Evolutionary conservation across 768 basidiomycete genomes (phyloP).

Genomic region (Tylopilus cervinicoccineus): DNA sequence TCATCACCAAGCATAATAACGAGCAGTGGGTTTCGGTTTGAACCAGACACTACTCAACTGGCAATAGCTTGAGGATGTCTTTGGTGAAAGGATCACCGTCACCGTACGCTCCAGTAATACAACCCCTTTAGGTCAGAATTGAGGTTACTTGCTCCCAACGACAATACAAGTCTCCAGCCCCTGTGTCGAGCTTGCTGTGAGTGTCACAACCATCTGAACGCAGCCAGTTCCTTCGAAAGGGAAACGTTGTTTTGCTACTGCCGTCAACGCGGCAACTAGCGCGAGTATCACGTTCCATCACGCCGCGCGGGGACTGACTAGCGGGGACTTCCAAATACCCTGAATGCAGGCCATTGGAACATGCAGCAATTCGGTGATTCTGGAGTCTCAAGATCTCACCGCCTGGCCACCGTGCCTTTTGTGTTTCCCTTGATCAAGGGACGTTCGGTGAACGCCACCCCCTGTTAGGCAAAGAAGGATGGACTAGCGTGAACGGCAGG

Average conservation of each 20-base stretch:
- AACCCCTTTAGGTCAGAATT: conserved; percentile 19
- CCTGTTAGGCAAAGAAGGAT: not conserved
- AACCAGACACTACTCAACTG: conserved; percentile 6
- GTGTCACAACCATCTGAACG: conserved; percentile 22
- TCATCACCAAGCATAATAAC: not conserved
- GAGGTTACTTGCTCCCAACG: conserved; percentile 35
- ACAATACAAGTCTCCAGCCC: conserved; percentile 27
- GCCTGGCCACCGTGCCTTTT: not conserved
- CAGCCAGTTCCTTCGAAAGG: conserved; percentile 12
- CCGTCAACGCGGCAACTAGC: not conserved
- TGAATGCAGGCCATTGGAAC: conserved; percentile 9
- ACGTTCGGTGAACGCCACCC: conserved; percentile 8
- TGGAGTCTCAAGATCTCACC: conserved; percentile 13
- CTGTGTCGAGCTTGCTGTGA: conserved; percentile 16
- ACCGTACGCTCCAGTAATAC: conserved; percentile 1
- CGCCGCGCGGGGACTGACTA: conserved; percentile 5
- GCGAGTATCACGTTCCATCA: not conserved
- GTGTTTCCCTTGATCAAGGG: conserved; percentile 5
- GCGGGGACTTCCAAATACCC: conserved; percentile 13
- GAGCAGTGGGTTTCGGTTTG: conserved; percentile 4
- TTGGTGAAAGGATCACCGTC: conserved; percentile 1
- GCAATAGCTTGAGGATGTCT: not conserved
- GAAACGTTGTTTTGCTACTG: conserved; percentile 12
- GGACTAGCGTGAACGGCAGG: not conserved
- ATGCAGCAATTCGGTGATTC: not conserved